phyloP scores from a whole-genome alignment of 139 green algal species.

The Diplosphaera chodatii region DNA sequence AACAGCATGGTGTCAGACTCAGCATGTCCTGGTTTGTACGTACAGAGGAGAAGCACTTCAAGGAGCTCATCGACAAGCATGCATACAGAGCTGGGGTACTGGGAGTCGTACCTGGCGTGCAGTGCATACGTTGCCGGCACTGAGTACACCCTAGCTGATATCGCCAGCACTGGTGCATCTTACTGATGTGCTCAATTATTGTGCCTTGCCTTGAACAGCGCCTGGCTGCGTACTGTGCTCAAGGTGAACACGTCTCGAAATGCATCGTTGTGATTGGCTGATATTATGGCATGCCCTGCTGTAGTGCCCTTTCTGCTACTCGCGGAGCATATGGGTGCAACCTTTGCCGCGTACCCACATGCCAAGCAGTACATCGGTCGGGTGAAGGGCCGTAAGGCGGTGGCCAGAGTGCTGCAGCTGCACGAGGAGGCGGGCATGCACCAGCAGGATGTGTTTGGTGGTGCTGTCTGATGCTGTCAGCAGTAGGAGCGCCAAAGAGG shows the following conservation, averaged over 20 bases:
- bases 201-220: too few species aligned
- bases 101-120: neutral
- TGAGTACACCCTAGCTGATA: neutral
- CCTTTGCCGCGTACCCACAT: neutral
- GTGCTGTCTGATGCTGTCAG: too few species aligned
- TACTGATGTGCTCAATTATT: neutral
- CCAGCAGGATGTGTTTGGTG: too few species aligned
- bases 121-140: neutral
- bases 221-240: too few species aligned
- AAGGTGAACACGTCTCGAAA: too few species aligned
- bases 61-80: neutral
- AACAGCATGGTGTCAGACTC: too few species aligned
- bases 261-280: too few species aligned
- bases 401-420: neutral
- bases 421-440: neutral
- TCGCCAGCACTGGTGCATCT: neutral
- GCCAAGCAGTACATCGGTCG: neutral
- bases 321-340: neutral
- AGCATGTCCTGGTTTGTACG: neutral
- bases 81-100: neutral
- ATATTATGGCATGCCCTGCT: neutral
- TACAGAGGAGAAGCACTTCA: neutral
- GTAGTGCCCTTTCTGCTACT: neutral
- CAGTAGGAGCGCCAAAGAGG: too few species aligned
- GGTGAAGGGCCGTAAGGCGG: neutral